phyloP scores from a whole-genome alignment of 345 rosid species.

The Raphanus sativus region DNA sequence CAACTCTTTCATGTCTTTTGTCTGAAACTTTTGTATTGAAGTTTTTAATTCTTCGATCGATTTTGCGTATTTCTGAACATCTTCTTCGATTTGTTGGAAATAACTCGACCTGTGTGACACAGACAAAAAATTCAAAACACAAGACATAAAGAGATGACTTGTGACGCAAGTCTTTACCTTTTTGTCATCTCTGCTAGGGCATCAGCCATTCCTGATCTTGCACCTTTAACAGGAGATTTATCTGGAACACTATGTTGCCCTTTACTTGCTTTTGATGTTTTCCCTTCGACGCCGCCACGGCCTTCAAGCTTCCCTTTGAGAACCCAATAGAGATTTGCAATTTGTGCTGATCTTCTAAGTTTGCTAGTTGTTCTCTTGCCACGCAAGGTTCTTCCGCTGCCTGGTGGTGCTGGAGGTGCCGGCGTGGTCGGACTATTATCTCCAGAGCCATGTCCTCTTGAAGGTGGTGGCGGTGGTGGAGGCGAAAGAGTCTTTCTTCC shows the following conservation, averaged over 20 bases:
- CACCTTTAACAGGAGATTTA: conserved; percentile 38
- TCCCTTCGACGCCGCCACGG: conserved; percentile 25
- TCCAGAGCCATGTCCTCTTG: conserved; percentile 24
- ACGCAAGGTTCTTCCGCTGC: conserved; percentile 45
- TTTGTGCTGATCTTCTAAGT: conserved; percentile 60
- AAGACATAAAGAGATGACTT: conserved; percentile 1
- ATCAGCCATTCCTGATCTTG: conserved; percentile 67
- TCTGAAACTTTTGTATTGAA: conserved; percentile 45
- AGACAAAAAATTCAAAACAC: neutral
- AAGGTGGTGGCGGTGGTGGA: conserved; percentile 39
- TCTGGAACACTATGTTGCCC: conserved; percentile 29
- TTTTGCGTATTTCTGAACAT: conserved; percentile 47
- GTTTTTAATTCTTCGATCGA: conserved; percentile 46
- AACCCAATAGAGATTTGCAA: conserved; percentile 48
- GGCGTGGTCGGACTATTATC: conserved; percentile 27
- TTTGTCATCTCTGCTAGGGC: conserved; percentile 69
- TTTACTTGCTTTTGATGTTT: conserved; percentile 28
- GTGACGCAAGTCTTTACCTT: conserved; percentile 44
- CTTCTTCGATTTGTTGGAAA: conserved; percentile 70
- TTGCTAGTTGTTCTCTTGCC: conserved; percentile 56
- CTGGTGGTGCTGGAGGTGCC: conserved; percentile 57
- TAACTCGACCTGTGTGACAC: conserved; percentile 50
- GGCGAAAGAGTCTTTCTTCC: conserved; percentile 15
- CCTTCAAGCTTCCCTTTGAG: conserved; percentile 72
- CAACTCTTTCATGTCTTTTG: conserved; percentile 58